phyloP scores from a whole-genome alignment of 306 rosid species.

The Quercus ilex region DNA sequence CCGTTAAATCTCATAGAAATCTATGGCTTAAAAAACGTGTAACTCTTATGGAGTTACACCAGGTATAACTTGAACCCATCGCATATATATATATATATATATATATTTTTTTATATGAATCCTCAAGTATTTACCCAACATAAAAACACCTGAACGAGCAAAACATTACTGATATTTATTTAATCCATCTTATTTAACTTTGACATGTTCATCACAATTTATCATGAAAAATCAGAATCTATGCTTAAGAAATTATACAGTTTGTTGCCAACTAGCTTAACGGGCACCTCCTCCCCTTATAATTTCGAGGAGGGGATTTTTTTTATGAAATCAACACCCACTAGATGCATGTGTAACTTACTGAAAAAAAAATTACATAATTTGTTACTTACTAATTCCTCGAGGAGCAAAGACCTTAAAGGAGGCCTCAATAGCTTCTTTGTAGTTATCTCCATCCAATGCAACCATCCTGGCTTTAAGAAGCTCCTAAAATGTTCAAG shows the following conservation, averaged over 20 bases:
- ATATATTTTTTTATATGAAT: background rate
- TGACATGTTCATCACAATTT: background rate
- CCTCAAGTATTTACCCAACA: background rate
- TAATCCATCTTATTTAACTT: background rate
- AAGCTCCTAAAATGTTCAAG: constrained; percentile 58
- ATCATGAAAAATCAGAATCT: background rate
- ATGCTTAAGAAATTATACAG: background rate
- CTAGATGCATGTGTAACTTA: too few relatives aligned
- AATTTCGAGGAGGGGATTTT: too few relatives aligned
- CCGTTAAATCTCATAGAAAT: too few relatives aligned
- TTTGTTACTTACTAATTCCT: constrained; percentile 74
- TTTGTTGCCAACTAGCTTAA: too few relatives aligned
- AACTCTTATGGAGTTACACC: too few relatives aligned
- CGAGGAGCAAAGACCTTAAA: constrained; percentile 88
- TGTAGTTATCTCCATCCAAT: constrained; percentile 88
- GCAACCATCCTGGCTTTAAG: constrained; percentile 71
- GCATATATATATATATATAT: background rate
- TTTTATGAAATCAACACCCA: too few relatives aligned
- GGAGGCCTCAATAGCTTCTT: constrained; percentile 88
- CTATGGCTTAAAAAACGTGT: too few relatives aligned
- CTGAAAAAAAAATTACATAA: background rate
- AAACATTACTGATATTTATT: background rate
- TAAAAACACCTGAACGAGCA: background rate
- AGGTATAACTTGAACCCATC: too few relatives aligned
- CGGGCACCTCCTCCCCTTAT: too few relatives aligned